A percentile compares a stretch with the other conserved stretches of the same genome.
Evolutionary conservation across 2,329 filamentous ascomycete species (phyloP).

Genomic region (Mollisia scopiformis): DNA sequence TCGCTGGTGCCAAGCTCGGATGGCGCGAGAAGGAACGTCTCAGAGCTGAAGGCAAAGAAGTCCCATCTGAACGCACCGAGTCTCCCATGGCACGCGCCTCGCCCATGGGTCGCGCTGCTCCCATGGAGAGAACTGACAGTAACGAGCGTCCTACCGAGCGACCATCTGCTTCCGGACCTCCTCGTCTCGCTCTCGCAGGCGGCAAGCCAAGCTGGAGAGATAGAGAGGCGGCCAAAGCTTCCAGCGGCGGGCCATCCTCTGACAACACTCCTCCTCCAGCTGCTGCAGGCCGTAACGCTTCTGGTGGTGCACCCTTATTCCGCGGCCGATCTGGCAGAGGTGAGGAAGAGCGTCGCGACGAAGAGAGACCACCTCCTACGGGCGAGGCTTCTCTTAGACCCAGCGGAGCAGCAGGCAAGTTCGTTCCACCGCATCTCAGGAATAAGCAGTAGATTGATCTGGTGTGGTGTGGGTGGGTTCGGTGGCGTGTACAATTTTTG

Average conservation of each 20-base stretch:
- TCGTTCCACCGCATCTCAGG: constrained; percentile 54
- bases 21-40: constrained; percentile 76
- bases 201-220: constrained; percentile 61
- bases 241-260: constrained; percentile 33
- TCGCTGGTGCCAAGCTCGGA: constrained; percentile 64
- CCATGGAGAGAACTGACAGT: constrained; percentile 46
- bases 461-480: background rate
- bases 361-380: constrained; percentile 45
- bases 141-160: constrained; percentile 42
- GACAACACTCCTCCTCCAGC: constrained; percentile 31
- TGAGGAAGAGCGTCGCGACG: constrained; percentile 44
- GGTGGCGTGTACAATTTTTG: no score
- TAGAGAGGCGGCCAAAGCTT: constrained; percentile 53
- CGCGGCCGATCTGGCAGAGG: constrained; percentile 47
- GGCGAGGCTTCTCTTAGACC: constrained; percentile 54
- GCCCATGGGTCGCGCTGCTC: constrained; percentile 27
- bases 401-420: constrained; percentile 59
- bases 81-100: constrained; percentile 32
- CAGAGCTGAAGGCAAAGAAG: constrained; percentile 39
- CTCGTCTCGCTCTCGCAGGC: constrained; percentile 57
- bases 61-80: constrained; percentile 30
- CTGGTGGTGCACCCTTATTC: constrained; percentile 46
- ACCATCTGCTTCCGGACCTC: constrained; percentile 45
- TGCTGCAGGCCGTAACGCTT: constrained; percentile 20
- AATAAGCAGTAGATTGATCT: constrained; percentile 35